Conservation (phyloP, 352 stramenopile species). For the Globisporangium nodosum region DNA sequence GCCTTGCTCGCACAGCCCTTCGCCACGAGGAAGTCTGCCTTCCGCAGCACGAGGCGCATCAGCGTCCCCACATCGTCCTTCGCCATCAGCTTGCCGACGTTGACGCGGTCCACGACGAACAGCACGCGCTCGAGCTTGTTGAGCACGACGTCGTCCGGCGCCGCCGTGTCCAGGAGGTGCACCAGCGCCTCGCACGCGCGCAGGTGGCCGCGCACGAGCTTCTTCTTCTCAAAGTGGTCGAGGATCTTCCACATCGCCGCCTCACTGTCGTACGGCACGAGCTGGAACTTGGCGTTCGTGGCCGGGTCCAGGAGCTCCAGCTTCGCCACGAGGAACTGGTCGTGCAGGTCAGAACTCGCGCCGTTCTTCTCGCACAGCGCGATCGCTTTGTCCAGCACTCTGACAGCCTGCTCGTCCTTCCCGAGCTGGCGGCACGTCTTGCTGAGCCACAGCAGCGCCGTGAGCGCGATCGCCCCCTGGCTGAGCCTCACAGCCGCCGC, state of each 20-base stretch:
- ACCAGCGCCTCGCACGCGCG: constrained; percentile 29
- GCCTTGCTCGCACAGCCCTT: constrained; percentile 6
- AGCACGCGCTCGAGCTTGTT: constrained; percentile 30
- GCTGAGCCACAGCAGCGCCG: constrained; percentile 43
- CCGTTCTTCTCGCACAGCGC: constrained; percentile 18
- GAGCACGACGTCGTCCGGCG: constrained; percentile 8
- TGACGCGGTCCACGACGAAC: constrained; percentile 29
- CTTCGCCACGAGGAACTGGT: constrained; percentile 42
- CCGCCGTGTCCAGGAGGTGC: constrained; percentile 15
- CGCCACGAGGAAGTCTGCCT: constrained; percentile 29
- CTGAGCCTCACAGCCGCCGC: constrained; percentile 18
- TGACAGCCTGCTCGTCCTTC: constrained; percentile 16
- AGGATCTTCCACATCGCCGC: constrained; percentile 30
- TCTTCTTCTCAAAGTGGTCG: constrained; percentile 52
- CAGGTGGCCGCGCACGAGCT: constrained; percentile 32
- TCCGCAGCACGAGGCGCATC: constrained; percentile 31
- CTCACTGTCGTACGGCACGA: constrained; percentile 11
- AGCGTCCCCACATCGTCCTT: constrained; percentile 27
- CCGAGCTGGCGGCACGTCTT: constrained; percentile 35
- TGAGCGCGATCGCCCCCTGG: constrained; percentile 34
- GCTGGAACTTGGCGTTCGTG: constrained; percentile 12
- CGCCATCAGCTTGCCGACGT: constrained; percentile 25
- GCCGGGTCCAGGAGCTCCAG: constrained; percentile 38
- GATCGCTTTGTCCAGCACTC: constrained; percentile 15
- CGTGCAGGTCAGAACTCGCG: constrained; percentile 29